A percentile compares a stretch with the other conserved stretches of the same genome.
Conservation (phyloP, 2,329 filamentous ascomycete genomes). For the Diaporthe longicolla region DNA sequence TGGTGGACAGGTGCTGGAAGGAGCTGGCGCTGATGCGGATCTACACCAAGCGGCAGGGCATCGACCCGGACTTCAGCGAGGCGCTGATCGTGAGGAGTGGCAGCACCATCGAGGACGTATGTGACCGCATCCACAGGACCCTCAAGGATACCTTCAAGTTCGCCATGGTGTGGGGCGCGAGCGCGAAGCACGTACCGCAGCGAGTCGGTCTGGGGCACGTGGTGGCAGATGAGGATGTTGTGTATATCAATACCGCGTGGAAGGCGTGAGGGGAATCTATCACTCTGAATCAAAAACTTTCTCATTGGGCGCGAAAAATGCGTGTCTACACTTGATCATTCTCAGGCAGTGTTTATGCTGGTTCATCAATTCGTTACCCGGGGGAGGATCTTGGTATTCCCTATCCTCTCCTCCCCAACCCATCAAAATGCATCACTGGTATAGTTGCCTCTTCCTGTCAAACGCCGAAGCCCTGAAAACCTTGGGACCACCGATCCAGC, state of each 20-base stretch:
- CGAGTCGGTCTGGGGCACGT: constrained; percentile 87
- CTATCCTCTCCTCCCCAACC: constrained; percentile 2
- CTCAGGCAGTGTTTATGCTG: constrained; percentile 25
- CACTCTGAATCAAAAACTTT: constrained; percentile 26
- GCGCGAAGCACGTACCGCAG: constrained; percentile 94
- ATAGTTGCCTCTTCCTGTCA: constrained; percentile 35
- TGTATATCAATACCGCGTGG: constrained; percentile 77
- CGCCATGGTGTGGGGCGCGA: constrained; percentile 96
- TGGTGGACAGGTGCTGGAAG: constrained; percentile 95
- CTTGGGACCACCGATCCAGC: constrained; percentile 31
- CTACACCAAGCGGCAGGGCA: constrained; percentile 96
- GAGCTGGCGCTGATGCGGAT: constrained; percentile 91
- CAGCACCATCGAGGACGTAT: constrained; percentile 95
- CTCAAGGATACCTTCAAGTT: constrained; percentile 99
- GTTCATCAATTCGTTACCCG: constrained; percentile 43
- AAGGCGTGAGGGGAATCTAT: constrained; percentile 61
- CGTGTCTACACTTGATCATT: constrained; percentile 4
- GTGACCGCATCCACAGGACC: constrained; percentile 92
- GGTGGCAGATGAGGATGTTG: constrained; percentile 79
- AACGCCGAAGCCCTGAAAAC: constrained; percentile 41
- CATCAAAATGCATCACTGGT: constrained; percentile 34
- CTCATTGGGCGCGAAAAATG: neutral
- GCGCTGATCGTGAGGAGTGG: constrained; percentile 92
- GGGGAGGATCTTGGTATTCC: constrained; percentile 10
- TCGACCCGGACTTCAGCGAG: constrained; percentile 90